Evolutionary conservation across 2,329 filamentous ascomycete species (phyloP), one percentile per base, ranked within the genome.

Genomic region (Fusarium sp.): DNA sequence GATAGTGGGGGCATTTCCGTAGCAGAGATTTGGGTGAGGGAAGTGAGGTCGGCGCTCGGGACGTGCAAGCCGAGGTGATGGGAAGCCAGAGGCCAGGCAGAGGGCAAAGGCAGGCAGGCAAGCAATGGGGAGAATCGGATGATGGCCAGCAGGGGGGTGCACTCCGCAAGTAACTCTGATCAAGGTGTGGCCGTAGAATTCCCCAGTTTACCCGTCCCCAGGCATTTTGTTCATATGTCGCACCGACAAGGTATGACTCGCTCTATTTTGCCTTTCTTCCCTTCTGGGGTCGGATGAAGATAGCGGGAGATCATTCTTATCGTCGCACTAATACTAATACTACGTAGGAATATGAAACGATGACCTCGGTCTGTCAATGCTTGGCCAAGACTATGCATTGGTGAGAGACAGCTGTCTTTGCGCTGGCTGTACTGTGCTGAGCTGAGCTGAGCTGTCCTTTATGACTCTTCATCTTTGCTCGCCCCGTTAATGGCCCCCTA

Each of bases 151-250:
- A 35, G 42, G 47, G 48, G 58, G 35, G 61, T 50, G 47, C 32
- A n/a, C 51, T 62, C 51, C 54, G 57, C 43, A 32, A 10, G 26
- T 13, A 22, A 25, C 13, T 53, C 61, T 47, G 53, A 26, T 40
- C 11, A 34, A 31, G 54, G 67, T 26, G 65, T 69, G 64, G 42
- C 46, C 51, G 40, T 53, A 58, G 22, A 13, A 34, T 35, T 41
- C 62, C 62, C 62, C 62, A 64, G 62, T 62, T 64, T 64, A 63
- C 34, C 62, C 61, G 41, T 65, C 49, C 57, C 48, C 56, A 49
- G 42, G 44, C 39, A n/a, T 28, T 19, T 19, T 19, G 19, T 19
- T 19, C 19, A 13, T 39, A 35, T 60, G 61, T 65, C 61, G 60
- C 58, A 24, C 61, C 61, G 61, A 65, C 57, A 64, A 61, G 41